A percentile compares a stretch with the other conserved stretches of the same genome.
Evolutionary conservation across 2,329 filamentous ascomycete genomes (phyloP).

Genomic region (Aspergillus pseudoviridinutans): DNA sequence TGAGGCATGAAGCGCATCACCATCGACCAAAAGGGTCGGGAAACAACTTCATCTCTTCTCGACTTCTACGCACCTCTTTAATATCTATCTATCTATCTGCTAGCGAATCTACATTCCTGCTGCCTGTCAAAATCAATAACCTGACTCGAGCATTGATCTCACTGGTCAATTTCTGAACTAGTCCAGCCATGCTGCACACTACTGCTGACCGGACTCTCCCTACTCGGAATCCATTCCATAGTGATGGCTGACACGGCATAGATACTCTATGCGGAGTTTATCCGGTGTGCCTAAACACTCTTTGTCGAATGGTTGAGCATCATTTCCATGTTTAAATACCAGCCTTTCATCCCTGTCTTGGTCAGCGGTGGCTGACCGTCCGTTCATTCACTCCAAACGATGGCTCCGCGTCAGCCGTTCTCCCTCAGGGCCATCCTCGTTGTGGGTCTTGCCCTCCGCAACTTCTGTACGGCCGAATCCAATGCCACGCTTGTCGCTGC

Average conservation of each 20-base stretch:
- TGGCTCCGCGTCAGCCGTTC: not conserved
- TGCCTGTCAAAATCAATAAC: not conserved
- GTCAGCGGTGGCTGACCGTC: no score
- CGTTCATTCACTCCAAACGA: no score
- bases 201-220: not conserved
- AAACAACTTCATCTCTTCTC: not conserved
- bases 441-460: constrained; percentile 11
- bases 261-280: no score
- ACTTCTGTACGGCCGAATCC: constrained; percentile 9
- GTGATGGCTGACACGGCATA: no score
- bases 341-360: no score
- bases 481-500: constrained; percentile 9
- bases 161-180: not conserved
- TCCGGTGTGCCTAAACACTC: no score
- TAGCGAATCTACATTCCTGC: not conserved
- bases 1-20: not conserved
- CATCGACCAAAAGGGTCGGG: not conserved
- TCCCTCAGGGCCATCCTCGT: constrained; percentile 10
- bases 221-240: no score
- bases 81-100: no score
- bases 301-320: no score
- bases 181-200: not conserved
- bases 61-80: not conserved
- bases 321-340: no score
- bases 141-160: not conserved